A percentile compares a stretch with the other conserved stretches of the same genome.
phyloP scores from a whole-genome alignment of 2,329 filamentous ascomycete genomes.

The Pyrenophora seminiperda region DNA sequence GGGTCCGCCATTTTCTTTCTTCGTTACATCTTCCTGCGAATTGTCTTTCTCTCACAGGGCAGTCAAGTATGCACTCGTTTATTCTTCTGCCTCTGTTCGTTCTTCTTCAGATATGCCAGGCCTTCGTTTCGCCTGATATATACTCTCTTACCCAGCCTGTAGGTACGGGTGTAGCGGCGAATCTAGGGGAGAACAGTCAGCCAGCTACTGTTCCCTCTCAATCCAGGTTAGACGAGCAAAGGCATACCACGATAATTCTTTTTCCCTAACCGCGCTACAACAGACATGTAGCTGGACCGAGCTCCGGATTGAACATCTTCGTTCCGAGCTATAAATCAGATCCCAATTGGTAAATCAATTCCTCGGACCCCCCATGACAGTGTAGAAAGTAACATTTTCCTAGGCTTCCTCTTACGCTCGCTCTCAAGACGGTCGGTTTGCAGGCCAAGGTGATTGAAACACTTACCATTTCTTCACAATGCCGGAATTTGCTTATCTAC shows the following conservation, averaged over 20 bases:
- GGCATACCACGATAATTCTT: neutral
- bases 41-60: neutral
- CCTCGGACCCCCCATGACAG: no score
- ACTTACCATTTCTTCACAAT: constrained; percentile 8
- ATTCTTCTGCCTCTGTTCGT: constrained; percentile 6
- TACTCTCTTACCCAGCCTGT: constrained; percentile 7
- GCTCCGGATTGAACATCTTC: constrained; percentile 8
- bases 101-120: constrained; percentile 8
- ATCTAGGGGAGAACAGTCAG: constrained; percentile 1
- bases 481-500: constrained; percentile 9
- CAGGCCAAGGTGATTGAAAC: constrained; percentile 11
- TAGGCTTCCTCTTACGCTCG: constrained; percentile 8
- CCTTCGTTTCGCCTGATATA: constrained; percentile 11
- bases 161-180: neutral
- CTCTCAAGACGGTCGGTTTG: constrained; percentile 11
- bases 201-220: constrained; percentile 7
- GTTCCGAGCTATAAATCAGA: constrained; percentile 7
- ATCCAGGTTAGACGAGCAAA: constrained; percentile 4
- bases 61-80: constrained; percentile 8
- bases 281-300: constrained; percentile 8
- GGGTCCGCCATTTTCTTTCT: neutral
- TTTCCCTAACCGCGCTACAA: neutral
- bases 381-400: neutral
- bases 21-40: neutral
- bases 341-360: constrained; percentile 7